Conservation (phyloP, 352 stramenopile genomes). For the Globisporangium viniferum region DNA sequence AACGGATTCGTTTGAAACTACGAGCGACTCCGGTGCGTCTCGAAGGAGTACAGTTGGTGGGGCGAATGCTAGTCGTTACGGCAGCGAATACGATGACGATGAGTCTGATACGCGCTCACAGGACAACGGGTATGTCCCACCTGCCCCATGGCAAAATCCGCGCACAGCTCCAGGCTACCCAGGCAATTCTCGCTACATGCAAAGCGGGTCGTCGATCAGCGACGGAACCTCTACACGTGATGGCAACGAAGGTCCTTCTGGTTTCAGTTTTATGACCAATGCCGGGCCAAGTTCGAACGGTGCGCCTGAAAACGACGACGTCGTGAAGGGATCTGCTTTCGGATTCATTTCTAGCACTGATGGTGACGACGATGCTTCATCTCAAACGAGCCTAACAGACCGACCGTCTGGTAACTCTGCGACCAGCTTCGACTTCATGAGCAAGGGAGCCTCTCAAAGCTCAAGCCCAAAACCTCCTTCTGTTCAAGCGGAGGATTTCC, state of each 20-base stretch:
- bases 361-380: constrained; percentile 39
- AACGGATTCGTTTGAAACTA: constrained; percentile 27
- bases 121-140: constrained; percentile 48
- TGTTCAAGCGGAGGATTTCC: constrained; percentile 55
- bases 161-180: constrained; percentile 28
- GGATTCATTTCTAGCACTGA: constrained; percentile 65
- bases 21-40: constrained; percentile 25
- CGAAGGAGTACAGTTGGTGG: constrained; percentile 31
- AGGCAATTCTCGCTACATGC: constrained; percentile 22
- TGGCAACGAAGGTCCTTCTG: constrained; percentile 23
- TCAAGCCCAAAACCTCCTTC: constrained; percentile 24
- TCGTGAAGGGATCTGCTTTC: constrained; percentile 53
- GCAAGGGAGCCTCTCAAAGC: constrained; percentile 17
- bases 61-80: constrained; percentile 38
- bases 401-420: constrained; percentile 37
- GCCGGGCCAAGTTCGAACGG: not conserved
- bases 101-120: constrained; percentile 54
- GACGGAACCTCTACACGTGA: constrained; percentile 21
- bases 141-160: constrained; percentile 20
- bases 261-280: constrained; percentile 50
- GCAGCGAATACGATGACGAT: constrained; percentile 52
- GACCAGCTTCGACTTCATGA: constrained; percentile 41
- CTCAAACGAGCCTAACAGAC: constrained; percentile 40
- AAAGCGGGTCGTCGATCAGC: constrained; percentile 22
- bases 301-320: constrained; percentile 12